Evolutionary conservation across 2,329 filamentous ascomycete genomes (phyloP), one percentile per base, ranked within the genome.

Genomic region (Colletotrichum limetticola): DNA sequence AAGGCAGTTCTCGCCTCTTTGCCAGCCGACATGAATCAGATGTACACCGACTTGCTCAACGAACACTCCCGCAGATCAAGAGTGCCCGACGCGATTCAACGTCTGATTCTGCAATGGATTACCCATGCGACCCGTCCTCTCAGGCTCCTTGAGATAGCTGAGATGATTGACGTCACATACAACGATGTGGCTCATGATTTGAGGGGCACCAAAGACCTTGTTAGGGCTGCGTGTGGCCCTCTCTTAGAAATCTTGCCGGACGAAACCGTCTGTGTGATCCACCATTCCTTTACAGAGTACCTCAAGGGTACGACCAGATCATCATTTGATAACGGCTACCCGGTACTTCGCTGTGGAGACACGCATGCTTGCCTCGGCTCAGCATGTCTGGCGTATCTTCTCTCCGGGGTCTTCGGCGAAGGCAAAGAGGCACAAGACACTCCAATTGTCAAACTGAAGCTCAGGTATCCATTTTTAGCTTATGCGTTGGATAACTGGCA

Each of bases 271-370:
- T 80, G 79, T 24, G 80, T 87, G 9, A 80, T 87, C 5, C 85
- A 88, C 68, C 85, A 87, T 66, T 86, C 85, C 1, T 82, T 88
- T n/a, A 87, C 85, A 0, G 85, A 87, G 69, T 87, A 83, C 76
- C 79, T 87, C 12, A 75, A 76, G 46, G 78, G 77, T 4, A 62
- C 58, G 2, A 79, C 75, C 2, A 70, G 77, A 24, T 26, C 52
- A 28, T 37, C 49, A 0, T 58, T 53, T 2, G 63, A 66, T n/a
- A 53, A 42, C 3, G 71, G 66, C 2, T 80, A 76, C 58, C 76
- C 76, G 4, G 30, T 76, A 5, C 59, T 79, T 7, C n/a, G 74
- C 3, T 28, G 59, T 9, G 76, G 75, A 1, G 30, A 69, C 9
- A 77, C 77, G 6, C 77, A 80, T 42, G 66, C 75, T 24, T 57